Base-by-base conservation (phyloP, 768 basidiomycete genomes). In the Xerocomellus intermedius region DNA sequence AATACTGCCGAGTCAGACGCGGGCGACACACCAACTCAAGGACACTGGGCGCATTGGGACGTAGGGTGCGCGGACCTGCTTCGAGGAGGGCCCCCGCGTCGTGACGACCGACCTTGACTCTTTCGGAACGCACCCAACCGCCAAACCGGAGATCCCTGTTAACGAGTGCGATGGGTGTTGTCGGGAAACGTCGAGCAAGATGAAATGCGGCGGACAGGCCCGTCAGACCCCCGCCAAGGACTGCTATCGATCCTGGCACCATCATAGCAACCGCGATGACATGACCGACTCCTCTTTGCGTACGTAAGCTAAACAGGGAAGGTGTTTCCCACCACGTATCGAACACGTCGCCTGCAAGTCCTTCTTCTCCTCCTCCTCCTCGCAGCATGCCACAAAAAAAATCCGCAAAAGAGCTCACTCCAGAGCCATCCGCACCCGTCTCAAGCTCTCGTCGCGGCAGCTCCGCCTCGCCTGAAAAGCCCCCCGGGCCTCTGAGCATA, bases 131-230 rank as follows among this genome's bases (percentile, higher is more conserved):
- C 1, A 93, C 81, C 95, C 94, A 98, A n/a, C 96, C 96, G 13
- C 96, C 96, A 5, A 88, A 69, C 2, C 83, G 75, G 1, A 70
- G 46, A 8, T 82, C 72, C 57, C 77, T 82, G 62, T 98, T 94
- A 26, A 95, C 59, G 13, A 98, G 64, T 1, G 84, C 80, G 54
- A 97, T 82, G 9, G 71, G 74, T 1, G 81, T 61, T 10, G 68
- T 60, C 0, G 88, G 86, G 59, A 89, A 87, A 7, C 80, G 77
- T 50, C 85, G 75, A 10, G 89, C 75, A 8, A 93, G 81, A 68
- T 91, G 82, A 68, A 86, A 92, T 5, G 93, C 89, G 16, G 90
- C 80, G 0, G 90, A 86, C 12, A 95, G 81, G 16, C 94, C 94
- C 0, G 88, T 80, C 32, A 95, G 74, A 8, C 93, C 93, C 3